Percentiles rank a stretch among this genome's conserved stretches.
Evolutionary conservation across 768 basidiomycete species (phyloP).

Genomic region (Pleurotus djamor): DNA sequence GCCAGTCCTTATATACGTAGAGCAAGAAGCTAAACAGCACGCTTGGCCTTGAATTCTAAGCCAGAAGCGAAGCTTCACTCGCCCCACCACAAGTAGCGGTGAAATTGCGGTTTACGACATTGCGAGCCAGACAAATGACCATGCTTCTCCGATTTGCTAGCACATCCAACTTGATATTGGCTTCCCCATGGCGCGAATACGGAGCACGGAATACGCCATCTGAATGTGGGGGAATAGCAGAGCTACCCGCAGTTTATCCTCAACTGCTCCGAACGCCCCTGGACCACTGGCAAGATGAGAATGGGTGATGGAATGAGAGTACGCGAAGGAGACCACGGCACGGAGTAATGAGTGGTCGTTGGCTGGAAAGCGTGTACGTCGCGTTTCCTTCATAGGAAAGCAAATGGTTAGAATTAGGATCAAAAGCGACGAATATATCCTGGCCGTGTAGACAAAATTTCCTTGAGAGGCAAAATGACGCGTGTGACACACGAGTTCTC

Average conservation of each 20-base stretch:
- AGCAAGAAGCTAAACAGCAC: background rate
- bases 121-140: background rate
- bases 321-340: background rate
- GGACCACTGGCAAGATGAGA: background rate
- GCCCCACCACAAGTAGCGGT: background rate
- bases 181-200: background rate
- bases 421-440: background rate
- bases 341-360: conserved; percentile 2
- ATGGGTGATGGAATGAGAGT: background rate
- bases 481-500: background rate
- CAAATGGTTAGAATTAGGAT: background rate
- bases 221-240: background rate
- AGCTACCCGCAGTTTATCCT: conserved; percentile 9
- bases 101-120: conserved; percentile 6
- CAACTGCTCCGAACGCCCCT: conserved; percentile 3
- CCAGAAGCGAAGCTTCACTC: background rate
- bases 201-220: no score
- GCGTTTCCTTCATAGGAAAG: conserved; percentile 4
- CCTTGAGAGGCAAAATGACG: conserved; percentile 6
- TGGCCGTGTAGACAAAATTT: conserved; percentile 1
- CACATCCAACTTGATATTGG: background rate
- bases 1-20: background rate
- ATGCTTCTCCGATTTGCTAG: conserved; percentile 2
- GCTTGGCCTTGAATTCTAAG: background rate
- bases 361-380: background rate